A percentile compares a stretch with the other conserved stretches of the same genome.
phyloP scores from a whole-genome alignment of 2,329 filamentous ascomycete genomes.

The Scedosporium boydii region DNA sequence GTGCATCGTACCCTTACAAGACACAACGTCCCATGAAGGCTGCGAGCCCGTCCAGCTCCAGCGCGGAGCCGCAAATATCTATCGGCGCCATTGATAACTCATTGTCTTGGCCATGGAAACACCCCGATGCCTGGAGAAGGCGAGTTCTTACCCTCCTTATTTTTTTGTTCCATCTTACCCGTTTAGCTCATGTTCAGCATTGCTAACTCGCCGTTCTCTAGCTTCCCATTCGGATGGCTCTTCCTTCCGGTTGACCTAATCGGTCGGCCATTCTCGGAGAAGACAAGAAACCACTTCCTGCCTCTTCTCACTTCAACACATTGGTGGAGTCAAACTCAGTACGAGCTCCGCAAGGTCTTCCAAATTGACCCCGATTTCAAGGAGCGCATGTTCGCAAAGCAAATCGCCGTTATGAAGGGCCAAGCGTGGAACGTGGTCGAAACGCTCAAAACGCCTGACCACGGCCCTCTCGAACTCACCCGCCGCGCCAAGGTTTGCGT shows the following conservation, averaged over 20 bases:
- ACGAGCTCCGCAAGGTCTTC: slow-evolving; percentile 78
- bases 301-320: slow-evolving; percentile 86
- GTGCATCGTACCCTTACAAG: slow-evolving; percentile 57
- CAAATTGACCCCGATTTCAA: slow-evolving; percentile 92
- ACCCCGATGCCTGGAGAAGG: slow-evolving; percentile 78
- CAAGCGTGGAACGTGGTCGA: slow-evolving; percentile 99
- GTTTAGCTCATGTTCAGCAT: background rate
- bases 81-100: slow-evolving; percentile 97
- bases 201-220: slow-evolving; percentile 22
- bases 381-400: slow-evolving; percentile 96
- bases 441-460: slow-evolving; percentile 84
- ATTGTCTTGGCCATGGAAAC: slow-evolving; percentile 97
- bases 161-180: background rate
- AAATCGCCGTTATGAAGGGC: slow-evolving; percentile 98
- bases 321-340: slow-evolving; percentile 95
- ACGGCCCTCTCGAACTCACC: slow-evolving; percentile 88
- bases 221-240: slow-evolving; percentile 97
- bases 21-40: slow-evolving; percentile 80
- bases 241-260: slow-evolving; percentile 95
- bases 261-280: slow-evolving; percentile 89
- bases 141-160: slow-evolving; percentile 14
- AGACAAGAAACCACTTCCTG: slow-evolving; percentile 90
- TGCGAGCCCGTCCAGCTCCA: slow-evolving; percentile 38
- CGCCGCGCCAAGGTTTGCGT: slow-evolving; percentile 85
- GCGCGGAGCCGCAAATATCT: slow-evolving; percentile 50